These are phyloP conservation scores for Quercus gilva DNA, from an alignment of 306 rosid species.

Conservation along the genomic window DNA sequence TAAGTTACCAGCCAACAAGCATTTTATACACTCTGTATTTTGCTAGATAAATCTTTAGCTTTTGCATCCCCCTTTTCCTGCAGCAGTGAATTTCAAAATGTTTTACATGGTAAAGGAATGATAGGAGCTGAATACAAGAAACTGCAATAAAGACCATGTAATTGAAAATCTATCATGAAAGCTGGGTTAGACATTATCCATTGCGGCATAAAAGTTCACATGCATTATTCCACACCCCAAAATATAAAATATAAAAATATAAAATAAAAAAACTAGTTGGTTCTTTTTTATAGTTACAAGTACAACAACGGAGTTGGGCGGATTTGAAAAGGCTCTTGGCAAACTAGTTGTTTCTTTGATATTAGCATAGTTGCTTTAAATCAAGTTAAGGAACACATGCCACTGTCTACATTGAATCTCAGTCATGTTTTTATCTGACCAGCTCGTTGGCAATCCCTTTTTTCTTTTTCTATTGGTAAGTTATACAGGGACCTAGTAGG, in stretches of 20 bases:
- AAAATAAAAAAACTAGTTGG: too few species aligned
- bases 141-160: not conserved
- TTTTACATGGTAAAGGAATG: not conserved
- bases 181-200: not conserved
- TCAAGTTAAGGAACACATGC: too few species aligned
- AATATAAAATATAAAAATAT: too few species aligned
- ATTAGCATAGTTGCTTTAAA: not conserved
- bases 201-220: not conserved
- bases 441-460: too few species aligned
- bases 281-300: too few species aligned
- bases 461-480: too few species aligned
- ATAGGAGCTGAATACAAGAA: not conserved
- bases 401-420: too few species aligned
- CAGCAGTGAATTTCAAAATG: conserved; percentile 10
- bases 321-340: too few species aligned
- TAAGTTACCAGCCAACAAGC: conserved; percentile 21
- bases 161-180: not conserved
- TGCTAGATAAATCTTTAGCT: conserved; percentile 70
- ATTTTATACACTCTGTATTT: conserved; percentile 71
- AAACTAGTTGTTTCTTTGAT: not conserved
- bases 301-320: too few species aligned
- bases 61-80: conserved; percentile 74
- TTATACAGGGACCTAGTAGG: too few species aligned
- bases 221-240: not conserved
- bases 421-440: too few species aligned